Base-by-base conservation (phyloP, 176 grass and related monocot species). In the Secale cereale region DNA sequence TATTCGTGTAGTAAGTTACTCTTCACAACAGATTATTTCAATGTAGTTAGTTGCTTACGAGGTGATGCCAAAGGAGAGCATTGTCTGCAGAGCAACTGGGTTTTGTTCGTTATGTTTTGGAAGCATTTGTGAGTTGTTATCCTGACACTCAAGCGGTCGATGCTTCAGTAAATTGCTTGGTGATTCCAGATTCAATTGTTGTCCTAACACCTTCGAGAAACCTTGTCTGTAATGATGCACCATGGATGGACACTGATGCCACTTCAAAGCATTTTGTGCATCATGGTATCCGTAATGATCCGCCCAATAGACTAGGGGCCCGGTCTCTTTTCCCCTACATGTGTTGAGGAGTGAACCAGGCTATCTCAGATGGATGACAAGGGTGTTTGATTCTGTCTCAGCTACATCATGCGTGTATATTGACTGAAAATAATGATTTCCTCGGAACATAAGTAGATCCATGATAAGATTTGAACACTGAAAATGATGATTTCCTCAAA, bases 171-270 rank as follows among this genome's bases (percentile, higher is more conserved):
- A 94, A 89, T 65, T 91, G 83, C 65, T 83, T 94, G 80, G 64
- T 92, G 59, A 87, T 97, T 90, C 94, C 94, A 45, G 88, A 94
- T 91, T 94, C 80, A 82, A 81, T 68, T 57, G 94, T 88, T 31
- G 56, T 94, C 73, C 62, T 97, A 45, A 71, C 81, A 90, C 78
- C 90, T 91, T 76, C 81, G 62, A 90, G 83, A 79, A 90, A 86
- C 83, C 88, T 97, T 82, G 84, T 94, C 46, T 97, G 91, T 75
- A 94, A 94, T 70, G 94, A 91, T 78, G 94, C 90, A 83, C 88
- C 92, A 40, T 97, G 90, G 88, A 92, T 97, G 86, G 89, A 87
- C 79, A 90, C 65, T 86, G 72, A 79, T 72, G 36, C 83, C 13
- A 85, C 62, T 43, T 82, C 78, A 80, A 92, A 94, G 62, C 83